Evolutionary conservation across 257 asterid genomes (phyloP), one percentile per base, ranked within the genome.

Genomic region (Catharanthus roseus): DNA sequence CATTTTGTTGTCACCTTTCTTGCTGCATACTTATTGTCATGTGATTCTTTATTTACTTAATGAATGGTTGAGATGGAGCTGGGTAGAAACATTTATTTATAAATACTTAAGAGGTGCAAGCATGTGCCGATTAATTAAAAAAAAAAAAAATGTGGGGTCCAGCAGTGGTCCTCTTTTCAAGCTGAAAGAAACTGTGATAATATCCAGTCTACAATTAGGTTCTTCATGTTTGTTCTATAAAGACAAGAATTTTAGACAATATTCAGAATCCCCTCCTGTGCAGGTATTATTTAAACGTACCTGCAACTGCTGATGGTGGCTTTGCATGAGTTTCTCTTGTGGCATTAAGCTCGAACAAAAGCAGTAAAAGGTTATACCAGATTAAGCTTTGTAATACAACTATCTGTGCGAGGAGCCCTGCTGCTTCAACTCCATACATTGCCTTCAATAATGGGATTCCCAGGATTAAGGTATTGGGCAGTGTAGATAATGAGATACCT

Each of bases 381-480:
- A 92, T 77, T 69, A 92, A 80, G 83, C 97, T 90, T 67, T 92
- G 98, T 15, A 92, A 71, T 38, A 89, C 93, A 72, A 92, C 86
- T 69, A 92, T 86, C 90, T 90, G 98, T 11, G 77, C 77, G 62
- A 92, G 72, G 68, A 86, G 68, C 34, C 34, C 49, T 18, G 82
- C 90, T 57, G 93, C 87, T 65, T 83, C 93, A 68, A 72, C 87
- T 65, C 93, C 97, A 65, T 88, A 92, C 92, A 92, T 88, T 60
- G 97, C 96, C 81, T 65, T 82, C 70, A 92, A 51, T 15, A 92
- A 70, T 31, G 98, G 97, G 74, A 92, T 91, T 68, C 98, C 98
- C 65, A 92, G 51, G 63, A 92, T 78, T 51, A 92, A 76, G 15
- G 98, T 87, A 63, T 92, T 92, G 38, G 97, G 98, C 78, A 92